Conservation (phyloP, 768 basidiomycete genomes). For the Hydnum rufescens region DNA sequence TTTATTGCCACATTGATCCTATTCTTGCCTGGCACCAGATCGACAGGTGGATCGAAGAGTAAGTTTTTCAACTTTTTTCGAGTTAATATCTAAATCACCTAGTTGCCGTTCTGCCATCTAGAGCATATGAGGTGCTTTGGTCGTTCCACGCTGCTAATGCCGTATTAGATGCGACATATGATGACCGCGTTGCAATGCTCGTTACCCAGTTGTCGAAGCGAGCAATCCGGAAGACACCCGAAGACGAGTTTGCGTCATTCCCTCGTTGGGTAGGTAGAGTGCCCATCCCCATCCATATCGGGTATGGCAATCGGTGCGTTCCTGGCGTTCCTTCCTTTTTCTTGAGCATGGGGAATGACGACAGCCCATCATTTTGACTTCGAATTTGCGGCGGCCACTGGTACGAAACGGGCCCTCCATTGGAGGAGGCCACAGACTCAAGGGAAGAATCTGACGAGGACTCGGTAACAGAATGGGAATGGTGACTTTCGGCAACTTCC, state of each 20-base stretch:
- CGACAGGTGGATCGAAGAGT: slow-evolving; percentile 2
- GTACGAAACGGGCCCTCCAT: too few relatives aligned
- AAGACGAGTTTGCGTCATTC: background rate
- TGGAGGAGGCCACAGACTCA: too few relatives aligned
- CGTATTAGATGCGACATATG: background rate
- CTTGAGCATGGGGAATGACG: too few relatives aligned
- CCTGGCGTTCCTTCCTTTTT: too few relatives aligned
- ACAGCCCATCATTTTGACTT: too few relatives aligned
- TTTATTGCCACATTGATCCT: background rate
- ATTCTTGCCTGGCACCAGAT: background rate
- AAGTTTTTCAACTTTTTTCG: background rate
- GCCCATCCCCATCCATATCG: too few relatives aligned
- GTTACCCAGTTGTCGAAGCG: background rate
- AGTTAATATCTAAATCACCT: background rate
- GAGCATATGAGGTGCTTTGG: slow-evolving; percentile 1
- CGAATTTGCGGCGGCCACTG: too few relatives aligned
- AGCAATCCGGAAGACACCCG: background rate
- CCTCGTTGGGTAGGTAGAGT: background rate
- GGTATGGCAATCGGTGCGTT: too few relatives aligned
- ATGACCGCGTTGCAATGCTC: background rate
- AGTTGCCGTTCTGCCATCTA: background rate
- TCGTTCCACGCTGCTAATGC: background rate
- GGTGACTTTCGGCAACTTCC: too few relatives aligned
- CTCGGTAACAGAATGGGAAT: too few relatives aligned
- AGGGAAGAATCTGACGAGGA: too few relatives aligned